Percentiles rank a stretch among this genome's conserved stretches.
Evolutionary conservation across 1,139 yeast genomes (phyloP).

Genomic region (Torulaspora globosa): DNA sequence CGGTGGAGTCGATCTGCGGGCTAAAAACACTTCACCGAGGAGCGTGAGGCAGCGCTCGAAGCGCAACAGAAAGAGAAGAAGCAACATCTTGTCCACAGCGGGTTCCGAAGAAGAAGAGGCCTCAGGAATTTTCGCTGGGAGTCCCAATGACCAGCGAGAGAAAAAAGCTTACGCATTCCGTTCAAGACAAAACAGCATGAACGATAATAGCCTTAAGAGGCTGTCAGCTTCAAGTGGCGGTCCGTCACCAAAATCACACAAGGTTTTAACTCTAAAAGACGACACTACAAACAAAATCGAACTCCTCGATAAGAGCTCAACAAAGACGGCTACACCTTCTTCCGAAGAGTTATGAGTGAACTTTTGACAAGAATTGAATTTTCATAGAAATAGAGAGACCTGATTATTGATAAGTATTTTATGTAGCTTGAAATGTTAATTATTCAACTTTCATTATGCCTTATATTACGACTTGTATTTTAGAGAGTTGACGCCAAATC

Average conservation of each 20-base stretch:
- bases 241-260: constrained; percentile 10
- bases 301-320: constrained; percentile 5
- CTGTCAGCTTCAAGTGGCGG: constrained; percentile 11
- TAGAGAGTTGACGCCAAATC: constrained; percentile 31
- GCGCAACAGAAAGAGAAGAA: constrained; percentile 6
- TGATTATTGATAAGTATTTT: not conserved
- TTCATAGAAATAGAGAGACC: not conserved
- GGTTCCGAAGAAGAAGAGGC: constrained; percentile 12
- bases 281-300: constrained; percentile 4
- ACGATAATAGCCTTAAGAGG: constrained; percentile 6
- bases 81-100: constrained; percentile 1
- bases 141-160: constrained; percentile 10
- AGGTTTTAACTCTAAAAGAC: constrained; percentile 4
- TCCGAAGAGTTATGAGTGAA: constrained; percentile 1
- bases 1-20: constrained; percentile 4
- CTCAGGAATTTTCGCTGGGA: constrained; percentile 7
- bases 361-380: not conserved
- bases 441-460: not conserved
- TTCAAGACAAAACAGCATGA: constrained; percentile 8
- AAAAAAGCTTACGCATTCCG: constrained; percentile 3
- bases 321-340: constrained; percentile 4
- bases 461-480: constrained; percentile 18
- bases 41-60: constrained; percentile 4
- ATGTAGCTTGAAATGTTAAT: not conserved
- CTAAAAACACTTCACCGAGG: constrained; percentile 5